Base-by-base conservation (phyloP, 306 rosid species). In the Chamaecrista fasciculata region DNA sequence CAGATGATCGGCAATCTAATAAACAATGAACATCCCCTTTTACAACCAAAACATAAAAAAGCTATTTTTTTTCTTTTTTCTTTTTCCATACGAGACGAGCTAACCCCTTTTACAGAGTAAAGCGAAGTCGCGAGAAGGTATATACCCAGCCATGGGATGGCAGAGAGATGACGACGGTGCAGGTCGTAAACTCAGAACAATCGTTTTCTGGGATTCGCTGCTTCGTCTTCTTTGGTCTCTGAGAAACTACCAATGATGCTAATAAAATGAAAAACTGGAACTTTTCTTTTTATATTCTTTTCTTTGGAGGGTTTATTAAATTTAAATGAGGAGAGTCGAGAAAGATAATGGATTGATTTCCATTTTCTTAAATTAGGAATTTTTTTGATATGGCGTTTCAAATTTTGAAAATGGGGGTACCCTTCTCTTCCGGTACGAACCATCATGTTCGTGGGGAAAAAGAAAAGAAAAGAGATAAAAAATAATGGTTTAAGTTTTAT, bases 71-170 rank as follows among this genome's bases (percentile, higher is more conserved):
- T n/a, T n/a, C n/a, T n/a, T n/a, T n/a, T n/a, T n/a, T n/a, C n/a
- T n/a, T 48, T 39, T 73, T 78, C 73, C 20, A 8, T 11, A 49
- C 49, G 47, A 12, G 48, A 72, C 33, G 12, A 62, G 20, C 26
- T 1, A 69, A 69, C 39, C 76, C 69, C 36, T 62, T 62, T 37
- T 55, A 33, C 19, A 61, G 52, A 6, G 31, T 31, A 40, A 11
- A 63, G 64, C 65, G 46, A 69, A 78, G 53, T n/a, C 43, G 33
- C 23, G 21, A 55, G 36, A 48, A 20, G 48, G 4, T 0, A 47
- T 26, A 33, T 67, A 88, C 91, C 85, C 89, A 53, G 91, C 88
- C 95, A 88, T 85, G 24, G 62, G 25, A 88, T 85, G 24, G 62
- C 20, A 57, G 67, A 25, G 20, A 5, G 36, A 33, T 33, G 12